These are phyloP conservation scores for Epichloe festucae DNA, from an alignment of 2,329 filamentous ascomycete genomes.

Conservation along the genomic window DNA sequence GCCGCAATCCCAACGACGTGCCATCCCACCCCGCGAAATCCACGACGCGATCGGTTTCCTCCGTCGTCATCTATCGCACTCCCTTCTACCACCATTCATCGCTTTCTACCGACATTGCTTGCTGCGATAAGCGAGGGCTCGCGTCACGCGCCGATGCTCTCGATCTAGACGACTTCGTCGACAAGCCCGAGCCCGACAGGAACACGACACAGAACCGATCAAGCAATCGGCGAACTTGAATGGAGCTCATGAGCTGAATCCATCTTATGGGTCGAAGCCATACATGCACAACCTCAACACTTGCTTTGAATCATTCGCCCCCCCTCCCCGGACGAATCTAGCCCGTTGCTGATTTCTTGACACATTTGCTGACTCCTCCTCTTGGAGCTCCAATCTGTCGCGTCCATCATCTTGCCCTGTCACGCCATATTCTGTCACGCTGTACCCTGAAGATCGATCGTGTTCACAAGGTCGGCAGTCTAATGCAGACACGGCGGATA, in stretches of 20 bases:
- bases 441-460: background rate
- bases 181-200: background rate
- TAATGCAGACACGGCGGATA: constrained; percentile 15
- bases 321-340: background rate
- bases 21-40: background rate
- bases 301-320: background rate
- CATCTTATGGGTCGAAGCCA: background rate
- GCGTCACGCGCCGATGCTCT: background rate
- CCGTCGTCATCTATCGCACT: background rate
- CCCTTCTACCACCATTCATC: background rate
- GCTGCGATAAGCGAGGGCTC: background rate
- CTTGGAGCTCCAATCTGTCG: background rate
- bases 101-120: background rate
- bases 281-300: background rate
- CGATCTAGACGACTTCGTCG: background rate
- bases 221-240: background rate
- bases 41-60: constrained; percentile 1
- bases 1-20: constrained; percentile 5
- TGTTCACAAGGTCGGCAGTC: background rate
- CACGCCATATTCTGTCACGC: background rate
- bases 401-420: background rate
- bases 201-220: background rate
- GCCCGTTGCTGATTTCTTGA: background rate
- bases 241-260: no score
- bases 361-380: background rate